Evolutionary conservation across 495 filamentous ascomycete species (phyloP).

Genomic region (Penicillium robsamsonii): DNA sequence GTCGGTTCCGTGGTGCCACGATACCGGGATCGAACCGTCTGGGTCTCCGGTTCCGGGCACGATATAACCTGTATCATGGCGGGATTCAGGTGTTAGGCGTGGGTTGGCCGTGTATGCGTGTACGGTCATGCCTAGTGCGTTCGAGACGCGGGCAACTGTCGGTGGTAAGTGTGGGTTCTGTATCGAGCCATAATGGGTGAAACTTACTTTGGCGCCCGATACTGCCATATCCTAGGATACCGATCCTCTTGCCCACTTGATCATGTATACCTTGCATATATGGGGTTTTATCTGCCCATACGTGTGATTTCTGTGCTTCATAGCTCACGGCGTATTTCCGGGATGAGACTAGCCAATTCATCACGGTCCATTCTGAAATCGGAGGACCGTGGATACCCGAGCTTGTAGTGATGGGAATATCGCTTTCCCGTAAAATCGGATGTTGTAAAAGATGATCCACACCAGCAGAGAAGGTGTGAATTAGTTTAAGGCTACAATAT

Average conservation of each 20-base stretch:
- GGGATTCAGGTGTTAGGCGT: constrained; percentile 51
- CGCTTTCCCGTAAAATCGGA: constrained; percentile 62
- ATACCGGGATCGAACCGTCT: constrained; percentile 65
- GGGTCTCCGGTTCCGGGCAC: constrained; percentile 75
- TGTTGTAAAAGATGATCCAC: constrained; percentile 62
- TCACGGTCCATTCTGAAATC: constrained; percentile 73
- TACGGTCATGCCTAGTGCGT: constrained; percentile 75
- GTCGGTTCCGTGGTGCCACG: constrained; percentile 70
- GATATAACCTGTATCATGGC: constrained; percentile 63
- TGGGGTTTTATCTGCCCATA: constrained; percentile 30
- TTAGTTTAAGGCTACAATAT: constrained; percentile 56
- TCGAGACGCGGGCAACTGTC: constrained; percentile 60
- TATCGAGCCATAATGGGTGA: background rate
- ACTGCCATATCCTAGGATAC: constrained; percentile 80
- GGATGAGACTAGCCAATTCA: constrained; percentile 56
- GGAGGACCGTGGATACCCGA: constrained; percentile 80
- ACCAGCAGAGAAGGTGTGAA: constrained; percentile 76
- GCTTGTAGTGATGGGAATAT: constrained; percentile 66
- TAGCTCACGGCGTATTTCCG: constrained; percentile 51
- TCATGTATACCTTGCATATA: constrained; percentile 40
- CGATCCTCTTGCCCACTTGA: constrained; percentile 56
- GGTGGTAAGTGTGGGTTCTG: background rate
- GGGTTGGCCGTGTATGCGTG: constrained; percentile 76
- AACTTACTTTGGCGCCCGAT: constrained; percentile 68
- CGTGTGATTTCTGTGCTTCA: constrained; percentile 41